Evolutionary conservation across 768 basidiomycete species (phyloP).

Genomic region (Tulasnella sp.): DNA sequence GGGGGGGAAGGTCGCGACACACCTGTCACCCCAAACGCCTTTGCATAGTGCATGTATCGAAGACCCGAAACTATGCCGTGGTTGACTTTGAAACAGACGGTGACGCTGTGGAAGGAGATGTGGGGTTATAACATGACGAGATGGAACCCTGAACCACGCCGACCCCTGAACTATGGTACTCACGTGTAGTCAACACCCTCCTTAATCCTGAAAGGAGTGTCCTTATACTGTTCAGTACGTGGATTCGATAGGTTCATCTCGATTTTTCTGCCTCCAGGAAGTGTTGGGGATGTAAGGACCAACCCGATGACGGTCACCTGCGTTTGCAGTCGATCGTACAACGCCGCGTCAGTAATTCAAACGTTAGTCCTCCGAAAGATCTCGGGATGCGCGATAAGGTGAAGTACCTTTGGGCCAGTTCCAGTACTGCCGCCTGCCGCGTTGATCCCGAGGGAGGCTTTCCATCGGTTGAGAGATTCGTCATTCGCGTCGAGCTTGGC

Average conservation of each 20-base stretch:
- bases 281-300: conserved; percentile 72
- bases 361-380: too few species aligned
- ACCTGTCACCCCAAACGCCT: conserved; percentile 74
- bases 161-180: conserved; percentile 22
- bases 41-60: conserved; percentile 85
- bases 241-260: conserved; percentile 58
- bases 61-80: conserved; percentile 83
- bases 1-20: conserved; percentile 17
- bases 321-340: not conserved
- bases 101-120: conserved; percentile 49
- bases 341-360: not conserved
- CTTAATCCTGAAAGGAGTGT: conserved; percentile 73
- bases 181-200: conserved; percentile 89
- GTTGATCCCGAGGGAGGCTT: conserved; percentile 80
- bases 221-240: conserved; percentile 57
- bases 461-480: conserved; percentile 93
- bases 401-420: conserved; percentile 61
- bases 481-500: conserved; percentile 83
- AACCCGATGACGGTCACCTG: conserved; percentile 72
- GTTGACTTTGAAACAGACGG: conserved; percentile 81
- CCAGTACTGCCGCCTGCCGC: conserved; percentile 41
- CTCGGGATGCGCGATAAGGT: not conserved
- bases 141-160: not conserved
- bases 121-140: not conserved
- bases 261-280: conserved; percentile 57